Evolutionary conservation across 169 alveolate genomes (phyloP).

Genomic region (Plasmodium falciparum): DNA sequence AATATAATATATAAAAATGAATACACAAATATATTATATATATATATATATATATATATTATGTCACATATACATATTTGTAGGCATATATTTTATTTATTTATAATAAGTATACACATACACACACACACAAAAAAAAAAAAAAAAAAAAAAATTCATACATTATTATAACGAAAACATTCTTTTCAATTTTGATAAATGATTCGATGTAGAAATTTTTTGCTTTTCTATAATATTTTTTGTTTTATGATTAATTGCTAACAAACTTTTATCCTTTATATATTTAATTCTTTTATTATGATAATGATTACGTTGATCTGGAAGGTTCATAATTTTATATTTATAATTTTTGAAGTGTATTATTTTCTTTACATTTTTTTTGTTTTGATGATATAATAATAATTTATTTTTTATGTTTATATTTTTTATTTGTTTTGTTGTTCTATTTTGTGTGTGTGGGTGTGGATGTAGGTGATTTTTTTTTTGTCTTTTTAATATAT

Average conservation of each 20-base stretch:
- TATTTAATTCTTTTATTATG: not conserved
- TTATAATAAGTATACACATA: no score
- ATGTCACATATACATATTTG: no score
- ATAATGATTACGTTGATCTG: constrained; percentile 6
- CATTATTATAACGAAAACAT: constrained; percentile 41
- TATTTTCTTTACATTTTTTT: constrained; percentile 2
- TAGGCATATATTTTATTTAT: no score
- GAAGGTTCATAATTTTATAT: not conserved
- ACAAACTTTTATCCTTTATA: not conserved
- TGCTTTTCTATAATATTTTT: constrained; percentile 11
- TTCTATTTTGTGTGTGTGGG: not conserved
- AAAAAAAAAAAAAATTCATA: not conserved
- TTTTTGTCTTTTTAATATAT: constrained; percentile 52
- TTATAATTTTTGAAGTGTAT: not conserved
- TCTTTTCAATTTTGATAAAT: constrained; percentile 27
- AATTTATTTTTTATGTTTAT: not conserved
- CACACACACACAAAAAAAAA: not conserved
- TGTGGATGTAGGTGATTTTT: not conserved
- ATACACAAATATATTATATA: not conserved
- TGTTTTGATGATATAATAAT: constrained; percentile 8
- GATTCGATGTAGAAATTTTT: constrained; percentile 5
- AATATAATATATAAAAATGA: not conserved
- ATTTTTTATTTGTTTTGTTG: not conserved
- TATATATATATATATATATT: constrained; percentile 1
- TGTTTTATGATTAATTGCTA: not conserved